Conservation (phyloP, 805 yeast genomes). For the Teunomyces panamensis region DNA sequence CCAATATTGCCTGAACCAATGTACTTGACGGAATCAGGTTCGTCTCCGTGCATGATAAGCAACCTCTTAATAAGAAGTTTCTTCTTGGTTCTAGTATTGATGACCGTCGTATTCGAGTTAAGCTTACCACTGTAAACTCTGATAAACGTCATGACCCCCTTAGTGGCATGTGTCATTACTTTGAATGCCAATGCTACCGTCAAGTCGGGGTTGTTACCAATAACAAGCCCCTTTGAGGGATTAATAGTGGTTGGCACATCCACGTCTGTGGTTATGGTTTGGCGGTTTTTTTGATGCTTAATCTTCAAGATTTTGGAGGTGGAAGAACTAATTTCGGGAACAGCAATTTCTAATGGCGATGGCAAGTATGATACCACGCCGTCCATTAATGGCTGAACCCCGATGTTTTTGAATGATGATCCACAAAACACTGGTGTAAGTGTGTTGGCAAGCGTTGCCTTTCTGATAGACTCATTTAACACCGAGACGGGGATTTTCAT, state of each 20-base stretch:
- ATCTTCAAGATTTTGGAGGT: conserved; percentile 12
- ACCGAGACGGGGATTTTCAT: conserved; percentile 55
- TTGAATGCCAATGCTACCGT: conserved; percentile 87
- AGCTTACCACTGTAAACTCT: conserved; percentile 85
- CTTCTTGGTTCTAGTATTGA: conserved; percentile 68
- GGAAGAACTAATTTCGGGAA: conserved; percentile 51
- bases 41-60: conserved; percentile 84
- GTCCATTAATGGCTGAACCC: conserved; percentile 92
- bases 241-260: conserved; percentile 37
- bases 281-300: conserved; percentile 16
- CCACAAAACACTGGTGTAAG: conserved; percentile 88
- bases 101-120: conserved; percentile 56
- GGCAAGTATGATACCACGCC: conserved; percentile 79
- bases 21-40: conserved; percentile 64
- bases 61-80: conserved; percentile 66
- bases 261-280: conserved; percentile 10
- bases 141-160: conserved; percentile 81
- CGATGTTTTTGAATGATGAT: conserved; percentile 86
- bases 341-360: conserved; percentile 62
- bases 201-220: conserved; percentile 57
- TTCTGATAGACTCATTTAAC: conserved; percentile 60
- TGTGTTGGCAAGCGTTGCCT: conserved; percentile 54
- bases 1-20: conserved; percentile 85
- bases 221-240: conserved; percentile 43
- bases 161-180: conserved; percentile 78